phyloP scores from a whole-genome alignment of 2,329 filamentous ascomycete genomes.

The Eutypella sp. region DNA sequence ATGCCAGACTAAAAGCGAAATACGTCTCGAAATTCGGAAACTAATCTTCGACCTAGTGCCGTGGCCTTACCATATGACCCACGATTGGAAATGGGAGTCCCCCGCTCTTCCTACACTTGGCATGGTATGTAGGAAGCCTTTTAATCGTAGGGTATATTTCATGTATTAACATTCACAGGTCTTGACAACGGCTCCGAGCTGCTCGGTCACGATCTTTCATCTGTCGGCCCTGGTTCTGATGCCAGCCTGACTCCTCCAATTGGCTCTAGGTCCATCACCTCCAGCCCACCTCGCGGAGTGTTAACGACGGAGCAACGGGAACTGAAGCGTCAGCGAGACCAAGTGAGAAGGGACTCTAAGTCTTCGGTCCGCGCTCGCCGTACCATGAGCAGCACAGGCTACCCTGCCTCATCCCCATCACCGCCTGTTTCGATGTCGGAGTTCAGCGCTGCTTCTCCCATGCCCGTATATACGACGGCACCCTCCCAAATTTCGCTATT shows the following conservation, averaged over 20 bases:
- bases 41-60: slow-evolving; percentile 30
- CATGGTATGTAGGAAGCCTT: slow-evolving; percentile 33
- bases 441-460: slow-evolving; percentile 34
- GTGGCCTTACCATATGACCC: slow-evolving; percentile 47
- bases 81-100: slow-evolving; percentile 45
- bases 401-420: slow-evolving; percentile 28
- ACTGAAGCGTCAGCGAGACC: slow-evolving; percentile 56
- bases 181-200: slow-evolving; percentile 35
- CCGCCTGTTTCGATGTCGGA: slow-evolving; percentile 40
- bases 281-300: slow-evolving; percentile 50
- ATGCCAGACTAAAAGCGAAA: slow-evolving; percentile 9
- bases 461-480: slow-evolving; percentile 49
- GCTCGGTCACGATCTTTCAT: slow-evolving; percentile 40
- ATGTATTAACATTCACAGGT: slow-evolving; percentile 5
- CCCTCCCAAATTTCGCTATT: slow-evolving; percentile 47
- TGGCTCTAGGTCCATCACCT: slow-evolving; percentile 48
- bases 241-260: slow-evolving; percentile 47
- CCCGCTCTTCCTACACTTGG: slow-evolving; percentile 46
- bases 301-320: slow-evolving; percentile 58
- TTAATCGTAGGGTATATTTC: slow-evolving; percentile 5
- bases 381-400: slow-evolving; percentile 40
- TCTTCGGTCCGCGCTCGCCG: slow-evolving; percentile 45
- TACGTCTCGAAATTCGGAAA: not conserved
- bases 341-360: slow-evolving; percentile 54
- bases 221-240: slow-evolving; percentile 43